Conservation (phyloP, 2,329 filamentous ascomycete species). For the Calonectria hongkongensis region DNA sequence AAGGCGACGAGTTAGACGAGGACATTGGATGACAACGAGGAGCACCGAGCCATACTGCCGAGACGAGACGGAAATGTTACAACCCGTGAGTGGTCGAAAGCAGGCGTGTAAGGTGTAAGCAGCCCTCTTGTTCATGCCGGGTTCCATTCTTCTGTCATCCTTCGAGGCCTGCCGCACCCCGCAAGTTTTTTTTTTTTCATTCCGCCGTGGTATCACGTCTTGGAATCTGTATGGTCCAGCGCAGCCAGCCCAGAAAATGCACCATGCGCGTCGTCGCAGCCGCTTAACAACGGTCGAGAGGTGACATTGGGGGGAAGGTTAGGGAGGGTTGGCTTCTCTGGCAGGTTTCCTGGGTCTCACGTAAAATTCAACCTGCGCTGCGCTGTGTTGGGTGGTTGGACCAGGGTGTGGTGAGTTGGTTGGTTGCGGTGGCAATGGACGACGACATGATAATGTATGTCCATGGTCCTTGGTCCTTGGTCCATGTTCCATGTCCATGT, state of each 20-base stretch:
- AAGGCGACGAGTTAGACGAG: constrained; percentile 27
- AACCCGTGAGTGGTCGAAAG: not conserved
- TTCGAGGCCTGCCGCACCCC: constrained; percentile 24
- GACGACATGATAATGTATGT: not conserved
- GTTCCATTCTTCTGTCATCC: constrained; percentile 4
- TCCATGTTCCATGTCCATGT: not conserved
- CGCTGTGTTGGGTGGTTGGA: not conserved
- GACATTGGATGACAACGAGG: not conserved
- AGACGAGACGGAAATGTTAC: not conserved
- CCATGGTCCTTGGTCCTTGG: not conserved
- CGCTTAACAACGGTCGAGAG: constrained; percentile 2
- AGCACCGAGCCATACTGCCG: not conserved
- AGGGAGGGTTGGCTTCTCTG: not conserved
- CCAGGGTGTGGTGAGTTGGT: not conserved
- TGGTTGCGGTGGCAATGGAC: constrained; percentile 2
- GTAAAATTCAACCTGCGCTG: not conserved
- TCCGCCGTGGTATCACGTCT: not conserved
- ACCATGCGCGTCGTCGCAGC: not conserved
- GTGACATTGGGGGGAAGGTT: not conserved
- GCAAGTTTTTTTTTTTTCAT: not conserved
- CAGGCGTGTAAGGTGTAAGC: not conserved
- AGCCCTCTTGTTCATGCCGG: constrained; percentile 22
- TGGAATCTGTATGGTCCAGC: constrained; percentile 9
- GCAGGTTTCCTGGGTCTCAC: constrained; percentile 7
- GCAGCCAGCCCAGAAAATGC: not conserved